Evolutionary conservation across 495 filamentous ascomycete genomes (phyloP), one percentile per base, ranked within the genome.

Genomic region (Neurospora intermedia): DNA sequence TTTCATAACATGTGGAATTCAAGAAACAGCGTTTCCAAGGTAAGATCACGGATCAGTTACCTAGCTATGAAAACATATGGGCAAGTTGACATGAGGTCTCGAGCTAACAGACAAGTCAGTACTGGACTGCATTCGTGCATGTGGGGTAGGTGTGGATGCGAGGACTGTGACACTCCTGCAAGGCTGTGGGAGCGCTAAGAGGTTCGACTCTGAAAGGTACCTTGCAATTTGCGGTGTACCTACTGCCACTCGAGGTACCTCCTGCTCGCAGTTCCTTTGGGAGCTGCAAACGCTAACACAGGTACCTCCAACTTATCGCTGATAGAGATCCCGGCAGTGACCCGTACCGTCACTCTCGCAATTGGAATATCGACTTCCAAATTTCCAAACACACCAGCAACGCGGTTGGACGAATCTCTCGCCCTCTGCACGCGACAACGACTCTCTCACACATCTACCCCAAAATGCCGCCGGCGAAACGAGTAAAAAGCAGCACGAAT

Each of bases 401-500:
- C 54, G 54, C 54, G 54, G 54, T 16, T 66, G 54, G 54, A 66
- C 54, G 54, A 66, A 66, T 31, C 35, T 66, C 54, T 66, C 54
- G 70, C 73, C 41, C 72, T 43, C 70, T 59, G 69, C 71, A 69
- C 74, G 71, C 77, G 73, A 75, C 71, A 72, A 70, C 75, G 75
- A 62, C 72, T 46, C 15, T 18, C 38, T 43, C 7, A 20, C 38
- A 41, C 38, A 41, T 13, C 27, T 48, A 41, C 39, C 43, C 73
- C 70, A 77, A 72, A 23, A 87, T 87, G 85, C 84, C 82, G 76
- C 84, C 81, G 73, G 82, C 85, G 48, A 87, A 87, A 75, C 80
- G 84, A 76, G 76, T 84, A 71, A 86, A 83, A 72, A 85, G 84
- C 78, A 80, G 77, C 75, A 78, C 75, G 71, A 81, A 77, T 71